Evolutionary conservation across 148 eudicot species (phyloP), one percentile per base, ranked within the genome.

Genomic region (Cornus controversa): DNA sequence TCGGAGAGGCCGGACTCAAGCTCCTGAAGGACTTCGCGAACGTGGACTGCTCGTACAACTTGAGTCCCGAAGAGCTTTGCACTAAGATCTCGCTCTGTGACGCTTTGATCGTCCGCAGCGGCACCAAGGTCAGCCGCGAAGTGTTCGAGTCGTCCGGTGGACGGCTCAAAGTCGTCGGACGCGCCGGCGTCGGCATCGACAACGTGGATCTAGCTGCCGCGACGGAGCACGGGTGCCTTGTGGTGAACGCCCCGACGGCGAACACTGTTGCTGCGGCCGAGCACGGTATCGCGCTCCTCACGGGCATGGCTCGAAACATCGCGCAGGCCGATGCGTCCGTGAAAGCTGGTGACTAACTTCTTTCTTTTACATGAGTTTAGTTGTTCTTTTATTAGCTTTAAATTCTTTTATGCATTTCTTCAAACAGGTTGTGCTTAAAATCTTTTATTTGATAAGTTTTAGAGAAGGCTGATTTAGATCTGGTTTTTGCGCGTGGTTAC

Each of bases 151-250:
- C 98, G 2, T 93, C 98, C 5, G 88, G 80, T 1, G 98, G 99
- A 8, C 71, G 98, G 82, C 81, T 96, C 69, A 93, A 88, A 86
- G 99, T 96, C 4, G 99, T 96, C 5, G 99, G 99, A 8, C 84
- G 99, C 6, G 99, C 99, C 0, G 99, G 99, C 10, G 99, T 96
- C 11, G 99, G 99, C 42, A 96, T 96, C 66, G 99, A 96, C 67
- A 96, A 96, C 79, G 99, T 96, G 79, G 99, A 96, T 91, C 92
- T 96, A 76, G 90, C 90, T 23, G 99, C 98, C 16, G 99, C 99
- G 7, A 96, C 99, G 0, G 99, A 96, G 75, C 97, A 93, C 66
- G 99, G 99, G 3, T 96, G 99, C 37, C 78, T 96, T 57, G 99
- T 96, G 72, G 99, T 96, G 22, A 96, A 96, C 75, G 98, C 98